Evolutionary conservation across 2,329 filamentous ascomycete genomes (phyloP).

Genomic region (Aspergillus amoenus): DNA sequence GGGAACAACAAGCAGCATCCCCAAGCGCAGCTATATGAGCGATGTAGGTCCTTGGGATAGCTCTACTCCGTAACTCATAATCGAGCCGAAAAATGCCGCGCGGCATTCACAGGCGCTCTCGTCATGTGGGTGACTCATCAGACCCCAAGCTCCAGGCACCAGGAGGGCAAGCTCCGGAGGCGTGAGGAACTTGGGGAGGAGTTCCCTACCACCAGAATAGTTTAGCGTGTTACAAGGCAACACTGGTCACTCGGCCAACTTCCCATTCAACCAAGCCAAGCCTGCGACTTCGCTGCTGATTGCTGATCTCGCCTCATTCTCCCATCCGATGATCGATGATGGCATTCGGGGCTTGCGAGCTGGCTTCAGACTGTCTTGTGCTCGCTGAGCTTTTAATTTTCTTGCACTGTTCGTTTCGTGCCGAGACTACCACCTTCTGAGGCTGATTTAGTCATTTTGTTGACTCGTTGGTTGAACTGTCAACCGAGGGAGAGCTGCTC

Average conservation of each 20-base stretch:
- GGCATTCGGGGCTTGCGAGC: neutral
- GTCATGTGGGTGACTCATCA: slow-evolving; percentile 9
- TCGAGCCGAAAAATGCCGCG: neutral
- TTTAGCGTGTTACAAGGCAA: neutral
- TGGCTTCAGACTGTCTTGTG: no score
- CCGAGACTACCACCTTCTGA: neutral
- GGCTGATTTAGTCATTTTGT: neutral
- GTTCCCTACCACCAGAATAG: slow-evolving; percentile 1
- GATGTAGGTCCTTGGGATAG: neutral
- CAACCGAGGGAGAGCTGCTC: neutral
- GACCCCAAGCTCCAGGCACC: slow-evolving; percentile 6
- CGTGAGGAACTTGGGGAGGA: neutral
- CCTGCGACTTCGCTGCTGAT: neutral
- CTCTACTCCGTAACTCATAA: neutral
- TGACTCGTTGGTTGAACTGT: neutral
- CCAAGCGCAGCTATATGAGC: neutral
- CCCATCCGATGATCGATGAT: neutral
- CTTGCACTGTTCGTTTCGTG: neutral
- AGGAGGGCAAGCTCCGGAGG: neutral
- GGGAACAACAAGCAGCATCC: neutral
- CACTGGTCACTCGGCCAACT: slow-evolving; percentile 10
- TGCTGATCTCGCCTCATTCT: slow-evolving; percentile 4
- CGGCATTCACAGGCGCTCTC: neutral
- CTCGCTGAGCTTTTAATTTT: neutral
- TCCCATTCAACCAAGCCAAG: neutral